A percentile compares a stretch with the other conserved stretches of the same genome.
phyloP scores from a whole-genome alignment of 2,329 filamentous ascomycete genomes.

The Sclerotinia nivalis region DNA sequence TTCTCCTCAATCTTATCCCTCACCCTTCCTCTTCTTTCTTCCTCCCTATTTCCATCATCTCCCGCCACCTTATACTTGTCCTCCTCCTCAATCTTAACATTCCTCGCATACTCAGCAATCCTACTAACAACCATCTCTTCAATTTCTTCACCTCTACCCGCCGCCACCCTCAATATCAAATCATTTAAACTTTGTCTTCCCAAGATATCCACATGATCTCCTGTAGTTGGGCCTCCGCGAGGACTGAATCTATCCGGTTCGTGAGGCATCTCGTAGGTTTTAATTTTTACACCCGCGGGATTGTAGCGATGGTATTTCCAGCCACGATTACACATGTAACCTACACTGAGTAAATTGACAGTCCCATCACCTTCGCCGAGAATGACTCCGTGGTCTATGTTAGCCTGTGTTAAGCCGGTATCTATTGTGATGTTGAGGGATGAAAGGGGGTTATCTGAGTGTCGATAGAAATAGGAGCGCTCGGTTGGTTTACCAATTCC shows the following conservation, averaged over 20 bases:
- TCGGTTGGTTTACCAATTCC: slow-evolving; percentile 89
- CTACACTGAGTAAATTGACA: slow-evolving; percentile 85
- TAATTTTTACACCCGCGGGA: slow-evolving; percentile 77
- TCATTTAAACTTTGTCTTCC: slow-evolving; percentile 89
- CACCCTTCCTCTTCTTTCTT: not conserved
- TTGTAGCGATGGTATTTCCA: slow-evolving; percentile 96
- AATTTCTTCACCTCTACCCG: slow-evolving; percentile 79
- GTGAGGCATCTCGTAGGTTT: slow-evolving; percentile 92
- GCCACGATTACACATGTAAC: slow-evolving; percentile 96
- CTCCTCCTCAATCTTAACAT: slow-evolving; percentile 65
- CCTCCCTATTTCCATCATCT: slow-evolving; percentile 50
- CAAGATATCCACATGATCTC: slow-evolving; percentile 95
- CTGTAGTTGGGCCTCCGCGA: slow-evolving; percentile 67
- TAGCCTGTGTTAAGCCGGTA: slow-evolving; percentile 58
- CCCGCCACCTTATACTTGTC: slow-evolving; percentile 38
- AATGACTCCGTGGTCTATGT: slow-evolving; percentile 83
- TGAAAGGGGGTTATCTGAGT: slow-evolving; percentile 62
- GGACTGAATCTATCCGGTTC: slow-evolving; percentile 92
- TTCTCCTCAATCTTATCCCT: not conserved
- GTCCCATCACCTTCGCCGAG: slow-evolving; percentile 97
- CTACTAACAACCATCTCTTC: slow-evolving; percentile 76
- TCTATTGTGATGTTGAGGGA: slow-evolving; percentile 75
- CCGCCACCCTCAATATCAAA: slow-evolving; percentile 80
- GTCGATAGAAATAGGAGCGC: slow-evolving; percentile 85
- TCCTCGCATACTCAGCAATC: slow-evolving; percentile 79